These are phyloP conservation scores for Kwoniella heveanensis DNA, from an alignment of 768 basidiomycete genomes.

Conservation along the genomic window DNA sequence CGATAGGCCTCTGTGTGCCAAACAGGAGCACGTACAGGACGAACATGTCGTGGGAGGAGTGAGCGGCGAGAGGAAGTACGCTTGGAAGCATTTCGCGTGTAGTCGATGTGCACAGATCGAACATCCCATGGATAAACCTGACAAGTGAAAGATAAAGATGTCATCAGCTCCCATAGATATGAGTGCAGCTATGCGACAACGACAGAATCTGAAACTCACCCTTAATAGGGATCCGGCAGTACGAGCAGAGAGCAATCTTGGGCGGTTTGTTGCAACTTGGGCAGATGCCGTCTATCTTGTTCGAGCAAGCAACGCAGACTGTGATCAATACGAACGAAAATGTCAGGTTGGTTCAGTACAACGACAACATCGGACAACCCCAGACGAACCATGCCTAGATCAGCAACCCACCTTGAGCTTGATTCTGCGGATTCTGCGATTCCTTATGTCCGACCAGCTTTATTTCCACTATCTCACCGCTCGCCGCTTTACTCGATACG, in stretches of 20 bases:
- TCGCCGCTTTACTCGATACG: conserved; percentile 10
- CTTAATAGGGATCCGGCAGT: conserved; percentile 52
- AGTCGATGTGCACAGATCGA: conserved; percentile 37
- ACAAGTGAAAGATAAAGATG: neutral
- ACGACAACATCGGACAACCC: no score
- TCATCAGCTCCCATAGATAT: neutral
- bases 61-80: conserved; percentile 16
- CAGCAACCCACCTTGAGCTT: conserved; percentile 20
- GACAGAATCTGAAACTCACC: conserved; percentile 30
- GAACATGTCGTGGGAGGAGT: conserved; percentile 26
- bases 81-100: conserved; percentile 37
- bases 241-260: conserved; percentile 34
- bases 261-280: conserved; percentile 29
- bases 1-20: conserved; percentile 26
- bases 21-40: conserved; percentile 35
- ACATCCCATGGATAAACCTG: conserved; percentile 44
- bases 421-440: conserved; percentile 6
- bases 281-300: conserved; percentile 26
- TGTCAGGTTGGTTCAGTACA: neutral
- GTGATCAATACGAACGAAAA: neutral
- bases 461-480: conserved; percentile 5
- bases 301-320: conserved; percentile 32
- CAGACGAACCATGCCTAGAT: no score
- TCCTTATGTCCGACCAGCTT: neutral
- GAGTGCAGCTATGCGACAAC: no score